A percentile compares a stretch with the other conserved stretches of the same genome.
These are phyloP conservation scores for Musa schizocarpa DNA, from an alignment of 176 grass and related monocot species.

Conservation along the genomic window DNA sequence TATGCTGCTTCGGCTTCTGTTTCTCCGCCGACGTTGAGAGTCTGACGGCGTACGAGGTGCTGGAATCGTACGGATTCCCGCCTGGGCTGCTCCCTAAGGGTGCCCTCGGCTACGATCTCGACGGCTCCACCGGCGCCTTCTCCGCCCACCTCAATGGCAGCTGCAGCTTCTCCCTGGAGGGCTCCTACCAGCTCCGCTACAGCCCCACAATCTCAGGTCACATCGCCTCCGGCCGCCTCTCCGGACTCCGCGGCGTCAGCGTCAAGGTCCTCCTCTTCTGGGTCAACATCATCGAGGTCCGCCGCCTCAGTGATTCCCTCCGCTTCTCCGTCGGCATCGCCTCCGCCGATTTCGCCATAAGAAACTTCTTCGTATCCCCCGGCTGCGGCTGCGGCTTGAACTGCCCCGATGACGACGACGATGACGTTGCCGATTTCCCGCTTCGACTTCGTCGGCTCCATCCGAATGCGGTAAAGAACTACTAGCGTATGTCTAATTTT, in stretches of 20 bases:
- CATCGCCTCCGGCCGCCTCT: constrained; percentile 42
- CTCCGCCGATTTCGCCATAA: constrained; percentile 69
- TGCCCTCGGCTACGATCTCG: constrained; percentile 54
- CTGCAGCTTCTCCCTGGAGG: constrained; percentile 65
- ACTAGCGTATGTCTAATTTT: not conserved
- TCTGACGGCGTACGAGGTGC: constrained; percentile 64
- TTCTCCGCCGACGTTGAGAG: constrained; percentile 10
- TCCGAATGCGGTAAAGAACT: not conserved
- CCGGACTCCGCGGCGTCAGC: constrained; percentile 51
- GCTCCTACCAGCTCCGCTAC: constrained; percentile 77
- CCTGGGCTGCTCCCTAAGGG: constrained; percentile 70
- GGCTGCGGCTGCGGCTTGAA: constrained; percentile 83
- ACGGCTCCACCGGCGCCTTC: constrained; percentile 55
- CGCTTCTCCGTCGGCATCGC: constrained; percentile 85
- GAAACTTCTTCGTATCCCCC: constrained; percentile 69
- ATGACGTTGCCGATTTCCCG: not conserved
- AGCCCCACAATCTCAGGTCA: constrained; percentile 49
- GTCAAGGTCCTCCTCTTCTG: constrained; percentile 92
- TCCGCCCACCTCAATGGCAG: constrained; percentile 35
- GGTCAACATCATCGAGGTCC: constrained; percentile 90
- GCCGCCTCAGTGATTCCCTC: constrained; percentile 41
- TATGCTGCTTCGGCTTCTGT: not conserved
- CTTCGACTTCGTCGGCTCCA: not conserved
- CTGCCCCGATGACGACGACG: constrained; percentile 23
- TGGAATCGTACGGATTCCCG: constrained; percentile 55